A percentile compares a stretch with the other conserved stretches of the same genome.
Conservation (phyloP, 2,329 filamentous ascomycete genomes). For the Ophiobolus disseminans region DNA sequence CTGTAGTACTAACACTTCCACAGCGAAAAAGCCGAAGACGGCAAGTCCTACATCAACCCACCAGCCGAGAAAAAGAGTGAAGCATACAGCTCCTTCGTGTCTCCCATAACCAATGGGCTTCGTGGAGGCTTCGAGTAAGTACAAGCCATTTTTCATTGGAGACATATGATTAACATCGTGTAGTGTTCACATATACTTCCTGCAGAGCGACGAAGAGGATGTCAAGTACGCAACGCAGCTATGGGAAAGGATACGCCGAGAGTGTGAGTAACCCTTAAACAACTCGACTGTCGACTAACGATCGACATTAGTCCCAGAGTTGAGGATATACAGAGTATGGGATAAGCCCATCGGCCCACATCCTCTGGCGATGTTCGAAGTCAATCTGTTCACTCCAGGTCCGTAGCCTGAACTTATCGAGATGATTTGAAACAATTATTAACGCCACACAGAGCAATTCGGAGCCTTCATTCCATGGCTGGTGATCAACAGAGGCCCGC, state of each 20-base stretch:
- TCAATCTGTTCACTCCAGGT: constrained; percentile 80
- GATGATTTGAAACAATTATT: not conserved
- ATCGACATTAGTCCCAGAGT: constrained; percentile 71
- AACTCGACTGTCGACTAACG: not conserved
- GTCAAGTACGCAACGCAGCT: constrained; percentile 72
- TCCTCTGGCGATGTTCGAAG: constrained; percentile 88
- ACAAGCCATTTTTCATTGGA: not conserved
- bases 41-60: constrained; percentile 78
- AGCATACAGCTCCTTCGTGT: constrained; percentile 73
- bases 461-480: constrained; percentile 89
- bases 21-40: constrained; percentile 70
- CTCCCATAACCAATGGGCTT: constrained; percentile 69
- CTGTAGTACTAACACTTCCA: constrained; percentile 10
- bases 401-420: not conserved
- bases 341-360: constrained; percentile 82
- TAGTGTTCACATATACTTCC: constrained; percentile 80
- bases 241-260: constrained; percentile 78
- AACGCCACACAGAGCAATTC: constrained; percentile 67
- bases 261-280: constrained; percentile 65
- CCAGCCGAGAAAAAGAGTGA: constrained; percentile 66
- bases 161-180: not conserved
- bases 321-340: constrained; percentile 81
- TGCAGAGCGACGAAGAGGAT: constrained; percentile 67
- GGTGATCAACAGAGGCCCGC: constrained; percentile 77
- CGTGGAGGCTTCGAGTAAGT: constrained; percentile 75